Conservation (phyloP, 2,329 filamentous ascomycete genomes). For the Alternaria sp. region DNA sequence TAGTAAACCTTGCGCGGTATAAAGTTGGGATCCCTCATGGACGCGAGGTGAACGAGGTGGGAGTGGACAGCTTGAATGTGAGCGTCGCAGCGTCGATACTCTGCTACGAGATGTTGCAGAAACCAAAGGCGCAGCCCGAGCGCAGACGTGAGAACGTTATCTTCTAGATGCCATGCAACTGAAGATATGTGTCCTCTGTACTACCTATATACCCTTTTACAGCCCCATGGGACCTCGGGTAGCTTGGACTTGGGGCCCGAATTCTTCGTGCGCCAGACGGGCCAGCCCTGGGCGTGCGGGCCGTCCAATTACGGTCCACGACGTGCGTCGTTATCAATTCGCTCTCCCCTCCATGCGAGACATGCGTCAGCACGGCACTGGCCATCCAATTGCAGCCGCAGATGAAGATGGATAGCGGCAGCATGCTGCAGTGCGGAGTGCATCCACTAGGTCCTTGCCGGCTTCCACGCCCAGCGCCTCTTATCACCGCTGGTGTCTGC, state of each 20-base stretch:
- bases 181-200: conserved; percentile 11
- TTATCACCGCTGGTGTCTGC: conserved; percentile 10
- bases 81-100: conserved; percentile 85
- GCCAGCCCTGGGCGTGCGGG: conserved; percentile 2
- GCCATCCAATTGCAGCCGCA: conserved; percentile 9
- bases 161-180: conserved; percentile 28
- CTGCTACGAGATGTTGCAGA: conserved; percentile 71
- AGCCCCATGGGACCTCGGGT: background rate
- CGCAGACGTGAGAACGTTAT: conserved; percentile 27
- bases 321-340: conserved; percentile 20
- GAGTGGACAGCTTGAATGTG: conserved; percentile 91
- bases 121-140: conserved; percentile 29
- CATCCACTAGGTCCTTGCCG: conserved; percentile 14
- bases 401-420: conserved; percentile 16
- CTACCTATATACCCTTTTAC: background rate
- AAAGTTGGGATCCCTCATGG: conserved; percentile 69
- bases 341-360: conserved; percentile 15
- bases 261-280: conserved; percentile 7
- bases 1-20: conserved; percentile 67
- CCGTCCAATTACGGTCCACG: conserved; percentile 8
- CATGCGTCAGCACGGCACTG: conserved; percentile 8
- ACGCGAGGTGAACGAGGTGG: conserved; percentile 57
- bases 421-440: conserved; percentile 19
- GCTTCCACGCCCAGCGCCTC: conserved; percentile 15
- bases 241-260: background rate